Evolutionary conservation across 1,139 yeast genomes (phyloP).

Genomic region (Protomyces gravidus): DNA sequence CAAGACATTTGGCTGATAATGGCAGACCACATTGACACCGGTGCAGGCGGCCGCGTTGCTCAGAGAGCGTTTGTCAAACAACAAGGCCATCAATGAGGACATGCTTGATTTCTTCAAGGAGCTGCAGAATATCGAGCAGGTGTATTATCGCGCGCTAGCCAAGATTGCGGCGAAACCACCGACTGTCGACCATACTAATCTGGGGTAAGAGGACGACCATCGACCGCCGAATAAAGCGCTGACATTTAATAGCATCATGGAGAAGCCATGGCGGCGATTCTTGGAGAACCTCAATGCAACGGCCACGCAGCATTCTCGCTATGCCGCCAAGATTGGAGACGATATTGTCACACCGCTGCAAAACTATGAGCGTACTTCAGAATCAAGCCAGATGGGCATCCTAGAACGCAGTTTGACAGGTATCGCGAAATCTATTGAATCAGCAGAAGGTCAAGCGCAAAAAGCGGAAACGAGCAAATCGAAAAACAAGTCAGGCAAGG

Average conservation of each 20-base stretch:
- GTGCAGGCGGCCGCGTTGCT: constrained; percentile 15
- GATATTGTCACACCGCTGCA: constrained; percentile 14
- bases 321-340: constrained; percentile 16
- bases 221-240: not conserved
- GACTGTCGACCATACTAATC: not conserved
- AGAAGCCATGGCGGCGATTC: constrained; percentile 19
- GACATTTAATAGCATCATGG: constrained; percentile 6
- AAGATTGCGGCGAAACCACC: constrained; percentile 20
- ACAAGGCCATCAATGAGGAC: constrained; percentile 14
- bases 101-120: constrained; percentile 25
- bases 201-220: constrained; percentile 13
- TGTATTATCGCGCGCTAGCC: constrained; percentile 16
- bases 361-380: constrained; percentile 20
- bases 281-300: constrained; percentile 1
- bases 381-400: constrained; percentile 18
- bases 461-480: constrained; percentile 22
- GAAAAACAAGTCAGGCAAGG: constrained; percentile 19
- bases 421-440: constrained; percentile 11
- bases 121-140: constrained; percentile 16
- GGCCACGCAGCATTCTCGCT: constrained; percentile 19
- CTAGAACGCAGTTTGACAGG: constrained; percentile 18
- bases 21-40: constrained; percentile 11
- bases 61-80: constrained; percentile 14
- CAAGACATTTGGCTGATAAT: no score
- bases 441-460: constrained; percentile 7